These are phyloP conservation scores for Ceratocystis cubensis DNA, from an alignment of 2,329 filamentous ascomycete genomes.

Conservation along the genomic window DNA sequence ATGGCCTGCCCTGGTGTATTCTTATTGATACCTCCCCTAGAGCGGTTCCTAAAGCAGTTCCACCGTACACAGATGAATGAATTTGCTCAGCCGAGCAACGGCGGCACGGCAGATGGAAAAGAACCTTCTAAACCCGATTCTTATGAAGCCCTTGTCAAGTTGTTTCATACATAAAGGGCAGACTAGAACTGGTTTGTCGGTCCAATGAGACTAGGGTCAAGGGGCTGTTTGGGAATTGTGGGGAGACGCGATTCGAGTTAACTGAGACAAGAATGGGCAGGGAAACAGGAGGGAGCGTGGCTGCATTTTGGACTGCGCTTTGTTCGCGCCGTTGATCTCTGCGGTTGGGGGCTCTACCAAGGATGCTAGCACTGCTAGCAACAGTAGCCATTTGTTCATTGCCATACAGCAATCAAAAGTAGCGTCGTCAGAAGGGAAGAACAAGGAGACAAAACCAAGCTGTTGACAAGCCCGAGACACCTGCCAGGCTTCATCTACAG, in stretches of 20 bases:
- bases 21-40: no score
- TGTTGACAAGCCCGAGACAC: conserved; percentile 1
- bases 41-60: no score
- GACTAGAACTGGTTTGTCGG: neutral
- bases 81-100: neutral
- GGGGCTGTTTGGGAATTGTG: neutral
- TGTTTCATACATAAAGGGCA: neutral
- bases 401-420: neutral
- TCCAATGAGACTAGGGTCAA: neutral
- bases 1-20: no score
- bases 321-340: neutral
- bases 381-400: neutral
- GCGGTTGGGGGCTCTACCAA: neutral
- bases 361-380: no score
- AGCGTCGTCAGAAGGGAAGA: neutral
- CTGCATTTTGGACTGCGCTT: neutral
- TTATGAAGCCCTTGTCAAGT: neutral
- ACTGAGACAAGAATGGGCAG: neutral
- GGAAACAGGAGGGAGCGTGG: neutral
- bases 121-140: neutral
- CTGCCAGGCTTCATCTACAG: neutral
- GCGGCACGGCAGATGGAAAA: neutral
- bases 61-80: no score
- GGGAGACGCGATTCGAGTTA: neutral
- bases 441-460: neutral